Evolutionary conservation across 2,329 filamentous ascomycete genomes (phyloP).

Genomic region (Penicillium sp.): DNA sequence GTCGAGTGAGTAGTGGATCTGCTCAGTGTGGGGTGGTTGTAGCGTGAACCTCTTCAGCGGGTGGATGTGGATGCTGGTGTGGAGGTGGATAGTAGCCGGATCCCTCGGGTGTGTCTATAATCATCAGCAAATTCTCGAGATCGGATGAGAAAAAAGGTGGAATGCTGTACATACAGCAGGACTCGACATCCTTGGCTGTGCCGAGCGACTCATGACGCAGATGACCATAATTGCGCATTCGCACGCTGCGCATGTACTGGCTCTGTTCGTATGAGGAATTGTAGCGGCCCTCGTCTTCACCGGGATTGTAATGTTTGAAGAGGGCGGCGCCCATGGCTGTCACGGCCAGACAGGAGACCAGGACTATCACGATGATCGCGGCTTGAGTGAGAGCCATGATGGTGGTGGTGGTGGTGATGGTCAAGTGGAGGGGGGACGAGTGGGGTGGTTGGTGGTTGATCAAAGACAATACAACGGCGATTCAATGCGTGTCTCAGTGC

Average conservation of each 20-base stretch:
- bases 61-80: background rate
- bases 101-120: background rate
- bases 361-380: slow-evolving; percentile 29
- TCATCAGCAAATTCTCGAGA: background rate
- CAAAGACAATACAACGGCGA: background rate
- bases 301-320: slow-evolving; percentile 31
- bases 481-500: too few species aligned
- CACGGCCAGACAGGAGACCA: slow-evolving; percentile 34
- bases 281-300: slow-evolving; percentile 20
- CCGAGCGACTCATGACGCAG: slow-evolving; percentile 28
- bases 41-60: too few species aligned
- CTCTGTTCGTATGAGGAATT: slow-evolving; percentile 33
- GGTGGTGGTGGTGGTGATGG: background rate
- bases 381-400: slow-evolving; percentile 16
- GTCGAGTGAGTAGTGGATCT: background rate
- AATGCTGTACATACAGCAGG: slow-evolving; percentile 27
- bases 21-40: background rate
- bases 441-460: background rate
- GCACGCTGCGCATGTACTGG: slow-evolving; percentile 37
- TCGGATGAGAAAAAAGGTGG: background rate
- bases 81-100: slow-evolving; percentile 3
- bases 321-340: slow-evolving; percentile 36
- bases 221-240: slow-evolving; percentile 29
- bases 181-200: slow-evolving; percentile 25
- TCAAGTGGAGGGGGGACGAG: slow-evolving; percentile 2